Conservation (phyloP, 805 yeast species). For the Candida fluviatilis region DNA sequence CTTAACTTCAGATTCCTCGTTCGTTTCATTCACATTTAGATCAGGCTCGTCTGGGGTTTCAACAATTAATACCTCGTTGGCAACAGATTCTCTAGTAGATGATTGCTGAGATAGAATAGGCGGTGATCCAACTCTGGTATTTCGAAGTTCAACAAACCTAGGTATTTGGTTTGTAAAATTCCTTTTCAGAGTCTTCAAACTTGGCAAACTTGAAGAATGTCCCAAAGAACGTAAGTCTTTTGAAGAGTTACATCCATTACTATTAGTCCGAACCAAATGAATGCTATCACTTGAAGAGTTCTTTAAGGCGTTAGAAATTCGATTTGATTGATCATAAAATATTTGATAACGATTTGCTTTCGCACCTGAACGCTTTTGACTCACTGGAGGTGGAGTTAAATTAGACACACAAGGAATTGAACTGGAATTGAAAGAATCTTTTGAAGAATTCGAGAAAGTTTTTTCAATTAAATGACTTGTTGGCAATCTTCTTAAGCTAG, state of each 20-base stretch:
- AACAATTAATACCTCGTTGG: not conserved
- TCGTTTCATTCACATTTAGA: too few relatives aligned
- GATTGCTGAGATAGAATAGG: not conserved
- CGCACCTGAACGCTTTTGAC: conserved; percentile 34
- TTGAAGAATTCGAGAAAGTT: conserved; percentile 29
- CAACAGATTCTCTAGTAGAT: conserved; percentile 1
- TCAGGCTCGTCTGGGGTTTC: not conserved
- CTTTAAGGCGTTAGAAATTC: conserved; percentile 43
- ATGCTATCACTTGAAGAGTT: conserved; percentile 22
- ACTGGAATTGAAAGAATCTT: conserved; percentile 19
- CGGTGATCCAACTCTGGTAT: conserved; percentile 5
- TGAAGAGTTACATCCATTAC: conserved; percentile 5
- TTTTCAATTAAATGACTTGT: conserved; percentile 23
- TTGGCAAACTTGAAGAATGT: conserved; percentile 25
- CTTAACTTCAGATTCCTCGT: not conserved
- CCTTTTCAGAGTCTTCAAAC: conserved; percentile 12
- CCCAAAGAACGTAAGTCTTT: conserved; percentile 12
- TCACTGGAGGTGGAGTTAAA: conserved; percentile 14
- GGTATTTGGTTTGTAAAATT: conserved; percentile 1
- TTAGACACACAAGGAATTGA: conserved; percentile 8
- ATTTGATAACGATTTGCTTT: conserved; percentile 45
- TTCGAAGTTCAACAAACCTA: not conserved
- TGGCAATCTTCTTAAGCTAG: conserved; percentile 21
- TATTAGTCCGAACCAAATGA: conserved; percentile 15
- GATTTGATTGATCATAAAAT: conserved; percentile 42